phyloP scores from a whole-genome alignment of 345 rosid genomes.

The Rhizophora apiculata region DNA sequence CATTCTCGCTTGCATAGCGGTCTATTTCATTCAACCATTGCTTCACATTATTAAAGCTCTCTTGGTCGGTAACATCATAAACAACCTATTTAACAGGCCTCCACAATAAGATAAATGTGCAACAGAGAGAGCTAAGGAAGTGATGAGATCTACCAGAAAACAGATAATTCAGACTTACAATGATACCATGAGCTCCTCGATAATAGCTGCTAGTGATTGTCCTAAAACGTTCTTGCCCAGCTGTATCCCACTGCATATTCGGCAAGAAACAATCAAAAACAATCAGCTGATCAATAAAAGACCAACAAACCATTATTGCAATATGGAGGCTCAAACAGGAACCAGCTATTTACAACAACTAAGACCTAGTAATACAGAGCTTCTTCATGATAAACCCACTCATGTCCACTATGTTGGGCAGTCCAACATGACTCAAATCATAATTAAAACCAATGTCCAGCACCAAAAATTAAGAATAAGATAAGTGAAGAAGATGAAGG shows the following conservation, averaged over 20 bases:
- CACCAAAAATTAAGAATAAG: not conserved
- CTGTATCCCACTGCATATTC: slow-evolving; percentile 34
- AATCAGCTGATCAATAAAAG: not conserved
- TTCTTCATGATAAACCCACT: too few species aligned
- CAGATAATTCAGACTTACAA: slow-evolving; percentile 15
- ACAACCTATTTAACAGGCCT: slow-evolving; percentile 46
- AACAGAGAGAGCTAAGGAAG: not conserved
- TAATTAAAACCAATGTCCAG: not conserved
- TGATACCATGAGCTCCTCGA: slow-evolving; percentile 36
- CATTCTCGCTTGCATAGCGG: slow-evolving; percentile 75
- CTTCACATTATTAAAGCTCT: slow-evolving; percentile 78
- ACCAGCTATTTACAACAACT: too few species aligned
- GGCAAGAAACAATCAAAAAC: not conserved
- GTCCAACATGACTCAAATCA: not conserved
- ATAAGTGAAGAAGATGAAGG: not conserved
- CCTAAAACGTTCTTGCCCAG: slow-evolving; percentile 38
- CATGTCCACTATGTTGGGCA: too few species aligned
- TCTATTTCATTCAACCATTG: slow-evolving; percentile 80
- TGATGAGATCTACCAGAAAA: not conserved
- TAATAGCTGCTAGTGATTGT: slow-evolving; percentile 40
- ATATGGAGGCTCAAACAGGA: too few species aligned
- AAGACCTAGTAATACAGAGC: too few species aligned
- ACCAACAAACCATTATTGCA: too few species aligned
- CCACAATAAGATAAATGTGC: not conserved
- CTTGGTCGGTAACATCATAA: slow-evolving; percentile 77